Percentiles rank a stretch among this genome's conserved stretches.
These are phyloP conservation scores for Huntiella moniliformis DNA, from an alignment of 2,329 filamentous ascomycete species.

Conservation along the genomic window DNA sequence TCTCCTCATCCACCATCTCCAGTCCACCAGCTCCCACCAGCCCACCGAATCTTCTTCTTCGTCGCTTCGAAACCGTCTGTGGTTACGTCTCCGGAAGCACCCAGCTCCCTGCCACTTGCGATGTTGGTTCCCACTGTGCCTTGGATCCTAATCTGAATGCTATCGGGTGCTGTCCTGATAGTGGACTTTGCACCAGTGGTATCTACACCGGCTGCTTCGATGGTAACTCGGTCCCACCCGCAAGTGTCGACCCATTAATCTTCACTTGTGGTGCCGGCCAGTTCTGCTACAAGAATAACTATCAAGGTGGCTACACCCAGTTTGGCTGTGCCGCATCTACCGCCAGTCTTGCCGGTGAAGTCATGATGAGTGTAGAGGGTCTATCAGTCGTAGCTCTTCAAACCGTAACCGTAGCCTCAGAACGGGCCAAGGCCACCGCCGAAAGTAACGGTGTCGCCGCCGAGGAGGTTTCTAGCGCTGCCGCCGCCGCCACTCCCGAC, in stretches of 20 bases:
- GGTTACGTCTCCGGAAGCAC: constrained; percentile 36
- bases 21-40: not conserved
- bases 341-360: constrained; percentile 28
- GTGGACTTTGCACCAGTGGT: constrained; percentile 30
- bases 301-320: constrained; percentile 35
- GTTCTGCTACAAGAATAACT: constrained; percentile 37
- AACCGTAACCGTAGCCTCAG: constrained; percentile 21
- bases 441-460: not conserved
- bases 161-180: constrained; percentile 39
- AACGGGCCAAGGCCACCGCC: not conserved
- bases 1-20: not conserved
- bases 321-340: constrained; percentile 35
- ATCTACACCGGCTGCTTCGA: constrained; percentile 41
- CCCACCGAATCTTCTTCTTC: constrained; percentile 56
- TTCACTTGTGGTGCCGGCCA: constrained; percentile 33
- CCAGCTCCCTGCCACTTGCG: constrained; percentile 35
- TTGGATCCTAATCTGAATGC: constrained; percentile 29
- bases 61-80: constrained; percentile 56
- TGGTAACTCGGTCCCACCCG: constrained; percentile 28
- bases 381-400: constrained; percentile 16
- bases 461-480: constrained; percentile 14
- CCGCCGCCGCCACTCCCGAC: not conserved
- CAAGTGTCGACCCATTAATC: constrained; percentile 34
- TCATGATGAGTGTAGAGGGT: constrained; percentile 28
- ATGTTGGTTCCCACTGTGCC: constrained; percentile 38